Evolutionary conservation across 2,329 filamentous ascomycete species (phyloP).

Genomic region (Ampelomyces quisqualis): DNA sequence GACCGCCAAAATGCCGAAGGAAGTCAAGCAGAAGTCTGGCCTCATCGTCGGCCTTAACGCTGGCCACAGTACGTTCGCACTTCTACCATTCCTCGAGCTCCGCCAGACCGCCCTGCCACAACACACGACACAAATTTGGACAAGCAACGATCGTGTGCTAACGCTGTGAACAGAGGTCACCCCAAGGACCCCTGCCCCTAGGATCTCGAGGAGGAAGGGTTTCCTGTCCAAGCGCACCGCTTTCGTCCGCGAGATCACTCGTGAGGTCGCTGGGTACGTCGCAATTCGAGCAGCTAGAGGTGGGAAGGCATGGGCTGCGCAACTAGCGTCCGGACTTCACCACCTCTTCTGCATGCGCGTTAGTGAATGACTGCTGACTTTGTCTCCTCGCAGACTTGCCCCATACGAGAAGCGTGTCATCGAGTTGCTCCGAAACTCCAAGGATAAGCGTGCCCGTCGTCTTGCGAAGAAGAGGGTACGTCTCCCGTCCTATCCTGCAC

Average conservation of each 20-base stretch:
- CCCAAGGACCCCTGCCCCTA: constrained; percentile 51
- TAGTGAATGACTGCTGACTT: constrained; percentile 10
- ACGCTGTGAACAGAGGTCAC: constrained; percentile 50
- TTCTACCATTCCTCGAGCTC: constrained; percentile 12
- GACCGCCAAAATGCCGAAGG: constrained; percentile 53
- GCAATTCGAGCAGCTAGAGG: too few species aligned
- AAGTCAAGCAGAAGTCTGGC: constrained; percentile 56
- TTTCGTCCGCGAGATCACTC: constrained; percentile 96
- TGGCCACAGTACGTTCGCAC: constrained; percentile 62
- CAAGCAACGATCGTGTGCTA: constrained; percentile 22
- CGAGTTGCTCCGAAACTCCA: constrained; percentile 97
- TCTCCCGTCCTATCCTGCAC: constrained; percentile 28
- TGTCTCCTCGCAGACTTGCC: constrained; percentile 21
- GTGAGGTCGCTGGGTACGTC: constrained; percentile 93
- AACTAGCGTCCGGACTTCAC: too few species aligned
- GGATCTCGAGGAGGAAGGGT: constrained; percentile 76
- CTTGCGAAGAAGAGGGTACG: constrained; percentile 97
- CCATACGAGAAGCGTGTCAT: constrained; percentile 92
- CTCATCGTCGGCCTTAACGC: constrained; percentile 64
- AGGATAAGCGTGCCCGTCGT: constrained; percentile 99
- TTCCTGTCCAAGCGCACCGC: constrained; percentile 94
- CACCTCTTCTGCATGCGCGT: not conserved
- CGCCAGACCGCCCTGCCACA: constrained; percentile 10
- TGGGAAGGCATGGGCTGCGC: too few species aligned
- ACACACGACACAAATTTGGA: constrained; percentile 13